These are phyloP conservation scores for Lactarius psammicola DNA, from an alignment of 768 basidiomycete genomes.

Conservation along the genomic window DNA sequence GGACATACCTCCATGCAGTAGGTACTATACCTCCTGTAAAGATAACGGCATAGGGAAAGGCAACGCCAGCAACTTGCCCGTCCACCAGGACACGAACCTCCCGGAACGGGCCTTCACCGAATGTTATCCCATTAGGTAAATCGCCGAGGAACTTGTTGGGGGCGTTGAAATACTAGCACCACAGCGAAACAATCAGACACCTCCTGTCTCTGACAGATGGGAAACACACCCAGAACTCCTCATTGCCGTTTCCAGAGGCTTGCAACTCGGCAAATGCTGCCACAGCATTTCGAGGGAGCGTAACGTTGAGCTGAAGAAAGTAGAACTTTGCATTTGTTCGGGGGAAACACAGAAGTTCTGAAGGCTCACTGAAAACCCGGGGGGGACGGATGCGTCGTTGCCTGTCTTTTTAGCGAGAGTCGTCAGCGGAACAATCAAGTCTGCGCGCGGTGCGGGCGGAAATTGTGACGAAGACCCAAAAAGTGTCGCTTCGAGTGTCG, in stretches of 20 bases:
- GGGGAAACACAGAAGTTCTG: neutral
- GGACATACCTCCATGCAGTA: constrained; percentile 60
- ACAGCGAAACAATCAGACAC: neutral
- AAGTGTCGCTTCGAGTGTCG: constrained; percentile 68
- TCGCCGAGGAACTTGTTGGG: constrained; percentile 56
- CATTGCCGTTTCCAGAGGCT: constrained; percentile 61
- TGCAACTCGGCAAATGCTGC: constrained; percentile 67
- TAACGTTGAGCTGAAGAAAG: constrained; percentile 55
- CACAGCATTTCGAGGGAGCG: constrained; percentile 66
- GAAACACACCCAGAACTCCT: constrained; percentile 73
- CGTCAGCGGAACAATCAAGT: constrained; percentile 61
- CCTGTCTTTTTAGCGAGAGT: constrained; percentile 58
- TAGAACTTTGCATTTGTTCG: neutral
- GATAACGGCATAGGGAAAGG: constrained; percentile 48
- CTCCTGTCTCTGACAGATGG: constrained; percentile 1
- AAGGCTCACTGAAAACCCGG: constrained; percentile 58
- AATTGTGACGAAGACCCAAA: constrained; percentile 56
- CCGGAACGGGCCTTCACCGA: constrained; percentile 55
- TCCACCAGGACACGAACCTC: constrained; percentile 63
- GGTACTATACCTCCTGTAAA: constrained; percentile 45
- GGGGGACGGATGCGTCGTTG: constrained; percentile 75
- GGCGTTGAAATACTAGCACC: constrained; percentile 60
- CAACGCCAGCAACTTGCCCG: constrained; percentile 52
- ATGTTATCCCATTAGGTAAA: constrained; percentile 52
- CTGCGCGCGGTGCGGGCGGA: constrained; percentile 47